Evolutionary conservation across 2,329 filamentous ascomycete species (phyloP), one percentile per base, ranked within the genome.

Genomic region (Fusarium newnesense): DNA sequence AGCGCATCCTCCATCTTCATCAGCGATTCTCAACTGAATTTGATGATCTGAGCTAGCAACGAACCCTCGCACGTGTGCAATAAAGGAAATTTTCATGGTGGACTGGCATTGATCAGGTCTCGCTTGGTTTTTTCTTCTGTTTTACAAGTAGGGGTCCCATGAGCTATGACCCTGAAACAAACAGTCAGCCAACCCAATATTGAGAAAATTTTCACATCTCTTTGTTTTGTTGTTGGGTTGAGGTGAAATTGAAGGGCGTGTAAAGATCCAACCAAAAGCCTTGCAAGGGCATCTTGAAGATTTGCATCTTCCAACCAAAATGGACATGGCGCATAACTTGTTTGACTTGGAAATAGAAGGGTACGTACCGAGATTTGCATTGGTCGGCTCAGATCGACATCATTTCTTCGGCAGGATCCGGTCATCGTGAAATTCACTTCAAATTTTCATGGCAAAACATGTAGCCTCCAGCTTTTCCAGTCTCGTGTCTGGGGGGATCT

Each of bases 381-480:
- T 36, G 32, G 65, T 75, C 74, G 70, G 71, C 63, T 67, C 67
- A 77, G 74, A 73, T 72, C 75, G 56, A 75, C 76, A 76, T 76
- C 67, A 76, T 75, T 40, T 54, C 50, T 65, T 77, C 76, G 76
- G 75, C 76, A 77, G 65, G 73, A 60, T 67, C 76, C 76, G 75
- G 40, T 44, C 64, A 56, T 72, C 40, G 46, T 65, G 60, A 62
- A 61, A 40, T 67, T 37, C 37, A 34, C 36, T 18, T 40, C 34
- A 40, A 37, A 50, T 28, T 54, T 60, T 56, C 47, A 42, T 24
- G 47, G 47, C 58, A 60, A 60, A 58, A 40, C 54, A 26, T 66
- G 64, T 42, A 60, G 54, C 67, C 69, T 63, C 63, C 59, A 65
- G 52, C 67, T 67, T 44, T 60, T 21, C 40, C 37, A 36, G 40